Conservation (phyloP, 1,284 basidiomycete genomes). For the Gomphus sp. region DNA sequence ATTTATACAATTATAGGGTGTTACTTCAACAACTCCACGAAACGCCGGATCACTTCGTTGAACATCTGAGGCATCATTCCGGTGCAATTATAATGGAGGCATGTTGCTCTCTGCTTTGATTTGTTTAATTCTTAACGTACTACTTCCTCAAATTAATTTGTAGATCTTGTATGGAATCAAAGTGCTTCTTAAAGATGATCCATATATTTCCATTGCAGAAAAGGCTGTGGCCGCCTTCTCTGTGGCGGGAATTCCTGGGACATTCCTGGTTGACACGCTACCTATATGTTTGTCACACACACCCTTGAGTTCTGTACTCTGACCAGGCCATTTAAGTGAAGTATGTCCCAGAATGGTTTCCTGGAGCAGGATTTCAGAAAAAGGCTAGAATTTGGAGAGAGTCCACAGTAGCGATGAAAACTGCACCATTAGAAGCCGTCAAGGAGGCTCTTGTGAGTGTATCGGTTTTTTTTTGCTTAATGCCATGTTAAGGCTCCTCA, state of each 20-base stretch:
- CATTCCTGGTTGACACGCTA: background rate
- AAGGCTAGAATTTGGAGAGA: slow-evolving; percentile 8
- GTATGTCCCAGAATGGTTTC: slow-evolving; percentile 19
- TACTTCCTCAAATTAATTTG: slow-evolving; percentile 17
- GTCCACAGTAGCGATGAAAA: no score
- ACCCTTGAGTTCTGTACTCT: background rate
- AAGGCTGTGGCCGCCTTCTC: slow-evolving; percentile 15
- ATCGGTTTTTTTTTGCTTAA: no score
- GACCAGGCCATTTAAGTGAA: slow-evolving; percentile 11
- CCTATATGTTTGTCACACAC: background rate
- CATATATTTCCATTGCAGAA: slow-evolving; percentile 19
- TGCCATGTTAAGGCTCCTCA: no score
- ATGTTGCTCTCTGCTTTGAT: background rate
- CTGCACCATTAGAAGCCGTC: no score
- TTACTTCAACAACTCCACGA: background rate
- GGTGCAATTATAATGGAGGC: slow-evolving; percentile 6
- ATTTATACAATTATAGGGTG: background rate
- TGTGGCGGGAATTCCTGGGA: background rate
- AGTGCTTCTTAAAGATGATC: slow-evolving; percentile 19
- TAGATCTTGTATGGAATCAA: slow-evolving; percentile 15
- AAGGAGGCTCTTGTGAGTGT: no score
- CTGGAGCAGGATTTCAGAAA: slow-evolving; percentile 17
- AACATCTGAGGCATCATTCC: background rate
- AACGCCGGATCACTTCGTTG: background rate
- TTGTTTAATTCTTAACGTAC: slow-evolving; percentile 19